Base-by-base conservation (phyloP, 73 alveolate species). In the Urostyla sp. region DNA sequence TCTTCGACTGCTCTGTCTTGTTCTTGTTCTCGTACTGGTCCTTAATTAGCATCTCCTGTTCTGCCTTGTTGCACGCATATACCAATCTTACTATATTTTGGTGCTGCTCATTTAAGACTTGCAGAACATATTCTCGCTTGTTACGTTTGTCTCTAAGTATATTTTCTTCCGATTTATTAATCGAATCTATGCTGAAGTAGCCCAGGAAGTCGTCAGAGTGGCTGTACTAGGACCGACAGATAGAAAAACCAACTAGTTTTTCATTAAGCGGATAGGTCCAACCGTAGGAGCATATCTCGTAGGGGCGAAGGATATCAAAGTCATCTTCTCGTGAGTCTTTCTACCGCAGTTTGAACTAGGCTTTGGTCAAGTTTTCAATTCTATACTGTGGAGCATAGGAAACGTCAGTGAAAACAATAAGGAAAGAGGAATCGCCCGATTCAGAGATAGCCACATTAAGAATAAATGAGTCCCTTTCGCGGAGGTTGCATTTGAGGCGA, bases 311-410 rank as follows among this genome's bases (percentile, higher is more conserved):
- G 28, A 75, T 75, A 38, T 75, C 87, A 44, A 50, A 75, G 50
- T 75, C 87, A 16, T 75, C 87, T 21, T 66, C 27, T 21, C 87
- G 38, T 26, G 63, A 26, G 37, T 75, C 74, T 20, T 55, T 18
- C 49, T 75, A 57, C 11, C 69, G 53, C 5, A 75, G 31, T 44
- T 75, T 75, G 59, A 75, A 75, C 0, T 56, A 38, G 1, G 87
- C 57, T 37, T 75, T 75, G 1, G 87, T 75, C 51, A 75, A 20
- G 36, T 75, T 75, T 38, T 75, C 87, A 8, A 75, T 75, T 54
- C 87, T 56, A 44, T 75, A 75, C 24, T 76, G 87, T 6, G 87
- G 87, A 23, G 72, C 37, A 28, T 27, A 75, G 10, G 87, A 50
- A 18, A 75, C 59, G 30, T 75, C 87, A 50, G 49, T 16, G 36